Base-by-base conservation (phyloP, 2,329 filamentous ascomycete genomes). In the Waltergamsia citrina region DNA sequence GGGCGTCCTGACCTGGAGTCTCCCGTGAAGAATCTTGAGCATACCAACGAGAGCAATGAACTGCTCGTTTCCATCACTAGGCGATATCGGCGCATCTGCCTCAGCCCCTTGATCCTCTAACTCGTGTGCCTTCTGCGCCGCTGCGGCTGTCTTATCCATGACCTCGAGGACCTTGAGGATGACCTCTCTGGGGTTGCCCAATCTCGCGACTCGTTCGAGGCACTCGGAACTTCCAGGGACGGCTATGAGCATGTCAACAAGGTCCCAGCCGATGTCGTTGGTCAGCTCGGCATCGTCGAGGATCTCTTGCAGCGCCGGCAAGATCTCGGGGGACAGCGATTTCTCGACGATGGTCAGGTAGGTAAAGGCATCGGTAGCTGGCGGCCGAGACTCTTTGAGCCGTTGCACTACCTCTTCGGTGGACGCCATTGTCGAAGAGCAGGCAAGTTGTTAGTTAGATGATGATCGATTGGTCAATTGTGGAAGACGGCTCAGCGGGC, bases 131-230 rank as follows among this genome's bases (percentile, higher is more conserved):
- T 51, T 48, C 16, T 36, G 42, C 7, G 42, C 39, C 14, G 64
- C 59, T 24, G 52, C 49, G 28, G 57, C 52, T 5, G 57, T 53
- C 30, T 73, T 67, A 33, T 81, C 74, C 40, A 92, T 62, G 11
- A 75, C 73, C 52, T 88, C 83, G 18, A 85, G 78, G 20, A 86
- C 76, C 52, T 88, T 88, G 45, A 92, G 65, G 38, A 90, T 81
- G 29, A 87, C 81, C 55, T 92, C 85, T 33, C 84, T 68, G 2
- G 85, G 85, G 50, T 90, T 92, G 33, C 84, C 85, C 25, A 86
- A 66, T 17, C 78, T 72, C 21, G 84, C 84, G 34, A 90, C 78
- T 20, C 79, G 82, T 50, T 81, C 73, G 12, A 90, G 65, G 50
- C 84, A 87, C 30, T 67, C 57, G 44, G 82, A 77, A n/a, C 78